phyloP scores from a whole-genome alignment of 345 rosid species.

The Physaria fendleri region DNA sequence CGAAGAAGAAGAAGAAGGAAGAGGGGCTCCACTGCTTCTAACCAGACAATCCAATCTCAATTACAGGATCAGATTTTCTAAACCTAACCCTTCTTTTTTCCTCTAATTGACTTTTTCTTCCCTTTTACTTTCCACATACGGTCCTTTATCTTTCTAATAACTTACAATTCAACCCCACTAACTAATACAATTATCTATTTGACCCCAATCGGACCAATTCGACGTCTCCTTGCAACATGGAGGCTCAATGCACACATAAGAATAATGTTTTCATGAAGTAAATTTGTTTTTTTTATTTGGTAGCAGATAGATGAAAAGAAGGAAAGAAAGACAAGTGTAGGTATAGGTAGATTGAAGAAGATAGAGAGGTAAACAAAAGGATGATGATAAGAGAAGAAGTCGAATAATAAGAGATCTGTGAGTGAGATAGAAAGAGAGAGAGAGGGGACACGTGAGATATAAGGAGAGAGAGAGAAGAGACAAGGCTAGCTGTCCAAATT shows the following conservation, averaged over 20 bases:
- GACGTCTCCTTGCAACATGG: background rate
- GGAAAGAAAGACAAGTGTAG: slow-evolving; percentile 17
- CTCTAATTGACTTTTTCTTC: slow-evolving; percentile 16
- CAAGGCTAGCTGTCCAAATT: slow-evolving; percentile 25
- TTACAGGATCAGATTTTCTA: slow-evolving; percentile 31
- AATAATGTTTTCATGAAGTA: too few species aligned
- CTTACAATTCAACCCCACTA: background rate
- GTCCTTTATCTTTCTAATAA: slow-evolving; percentile 6
- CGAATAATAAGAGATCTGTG: background rate
- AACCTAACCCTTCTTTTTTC: slow-evolving; percentile 24
- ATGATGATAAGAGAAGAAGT: too few species aligned
- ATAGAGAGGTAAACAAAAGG: too few species aligned
- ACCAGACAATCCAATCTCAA: slow-evolving; percentile 31
- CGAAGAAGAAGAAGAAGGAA: background rate
- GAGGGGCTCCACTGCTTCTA: slow-evolving; percentile 31
- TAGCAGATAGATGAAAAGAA: too few species aligned
- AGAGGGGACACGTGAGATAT: slow-evolving; percentile 31
- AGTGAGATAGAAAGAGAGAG: slow-evolving; percentile 24
- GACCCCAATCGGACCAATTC: too few species aligned
- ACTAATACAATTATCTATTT: background rate
- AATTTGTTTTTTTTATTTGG: too few species aligned
- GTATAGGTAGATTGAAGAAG: slow-evolving; percentile 12
- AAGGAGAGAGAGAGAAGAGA: slow-evolving; percentile 16
- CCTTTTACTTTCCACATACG: background rate
- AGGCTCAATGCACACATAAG: background rate